Evolutionary conservation across 2,329 filamentous ascomycete genomes (phyloP).

Genomic region (Magnaporthiopsis incrustans): DNA sequence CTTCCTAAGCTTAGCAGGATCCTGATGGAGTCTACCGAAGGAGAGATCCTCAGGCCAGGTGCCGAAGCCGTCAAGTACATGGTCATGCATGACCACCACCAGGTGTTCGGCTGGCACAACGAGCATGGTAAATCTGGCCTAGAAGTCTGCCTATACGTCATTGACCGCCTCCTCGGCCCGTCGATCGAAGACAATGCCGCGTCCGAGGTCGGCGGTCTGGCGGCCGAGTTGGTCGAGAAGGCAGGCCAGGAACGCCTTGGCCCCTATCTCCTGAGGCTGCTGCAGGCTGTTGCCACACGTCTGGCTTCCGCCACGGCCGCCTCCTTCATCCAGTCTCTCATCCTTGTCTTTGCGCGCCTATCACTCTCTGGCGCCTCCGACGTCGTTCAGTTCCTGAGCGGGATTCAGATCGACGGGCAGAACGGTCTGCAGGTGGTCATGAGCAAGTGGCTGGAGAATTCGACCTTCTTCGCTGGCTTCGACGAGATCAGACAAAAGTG

Average conservation of each 20-base stretch:
- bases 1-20: slow-evolving; percentile 82
- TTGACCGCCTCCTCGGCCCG: slow-evolving; percentile 80
- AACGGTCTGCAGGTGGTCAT: slow-evolving; percentile 86
- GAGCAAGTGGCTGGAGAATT: slow-evolving; percentile 95
- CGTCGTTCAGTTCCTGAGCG: slow-evolving; percentile 83
- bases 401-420: slow-evolving; percentile 70
- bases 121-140: slow-evolving; percentile 72
- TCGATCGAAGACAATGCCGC: slow-evolving; percentile 86
- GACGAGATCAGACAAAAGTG: slow-evolving; percentile 96
- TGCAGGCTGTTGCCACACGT: slow-evolving; percentile 80
- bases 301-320: slow-evolving; percentile 76
- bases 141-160: slow-evolving; percentile 82
- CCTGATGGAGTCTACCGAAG: slow-evolving; percentile 76
- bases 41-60: slow-evolving; percentile 78
- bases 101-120: slow-evolving; percentile 82
- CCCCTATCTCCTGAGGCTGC: slow-evolving; percentile 78
- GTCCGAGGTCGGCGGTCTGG: slow-evolving; percentile 90
- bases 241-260: slow-evolving; percentile 86
- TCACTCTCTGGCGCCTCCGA: slow-evolving; percentile 79
- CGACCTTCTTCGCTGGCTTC: slow-evolving; percentile 93
- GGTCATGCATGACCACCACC: slow-evolving; percentile 79
- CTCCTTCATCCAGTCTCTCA: slow-evolving; percentile 89
- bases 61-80: slow-evolving; percentile 85
- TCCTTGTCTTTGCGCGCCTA: slow-evolving; percentile 87
- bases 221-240: slow-evolving; percentile 91